Evolutionary conservation across 179 eudicot species (phyloP).

Genomic region (Dionaea muscipula): DNA sequence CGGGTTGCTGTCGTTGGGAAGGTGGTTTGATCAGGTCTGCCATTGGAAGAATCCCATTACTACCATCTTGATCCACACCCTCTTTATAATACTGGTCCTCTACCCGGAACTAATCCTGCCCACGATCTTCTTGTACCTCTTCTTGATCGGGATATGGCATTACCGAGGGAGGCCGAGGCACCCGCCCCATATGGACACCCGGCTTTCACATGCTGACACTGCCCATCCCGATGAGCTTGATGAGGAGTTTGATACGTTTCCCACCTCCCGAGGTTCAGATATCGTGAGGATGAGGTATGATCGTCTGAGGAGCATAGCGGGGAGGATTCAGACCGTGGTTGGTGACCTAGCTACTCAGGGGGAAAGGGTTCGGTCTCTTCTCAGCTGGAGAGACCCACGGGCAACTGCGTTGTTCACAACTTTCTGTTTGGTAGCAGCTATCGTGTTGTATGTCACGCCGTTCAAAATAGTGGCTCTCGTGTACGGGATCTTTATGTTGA

Average conservation of each 20-base stretch:
- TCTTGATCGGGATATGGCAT: slow-evolving; percentile 33
- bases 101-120: slow-evolving; percentile 38
- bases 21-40: slow-evolving; percentile 33
- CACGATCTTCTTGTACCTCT: slow-evolving; percentile 32
- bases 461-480: slow-evolving; percentile 23
- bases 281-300: slow-evolving; percentile 33
- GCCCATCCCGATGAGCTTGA: slow-evolving; percentile 34
- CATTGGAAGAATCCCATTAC: slow-evolving; percentile 36
- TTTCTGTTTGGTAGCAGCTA: slow-evolving; percentile 25
- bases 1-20: slow-evolving; percentile 23
- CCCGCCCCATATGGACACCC: slow-evolving; percentile 40
- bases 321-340: slow-evolving; percentile 35
- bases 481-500: slow-evolving; percentile 21
- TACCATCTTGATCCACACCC: slow-evolving; percentile 28
- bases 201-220: slow-evolving; percentile 34
- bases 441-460: slow-evolving; percentile 29
- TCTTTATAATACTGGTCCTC: slow-evolving; percentile 27
- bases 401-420: slow-evolving; percentile 28
- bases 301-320: slow-evolving; percentile 32
- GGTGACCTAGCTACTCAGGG: slow-evolving; percentile 38
- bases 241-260: slow-evolving; percentile 38
- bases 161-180: slow-evolving; percentile 29
- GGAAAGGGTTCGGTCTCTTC: slow-evolving; percentile 25
- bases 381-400: slow-evolving; percentile 41
- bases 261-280: slow-evolving; percentile 25